Evolutionary conservation across 495 filamentous ascomycete species (phyloP), one percentile per base, ranked within the genome.

Genomic region (Cercophora sp.): DNA sequence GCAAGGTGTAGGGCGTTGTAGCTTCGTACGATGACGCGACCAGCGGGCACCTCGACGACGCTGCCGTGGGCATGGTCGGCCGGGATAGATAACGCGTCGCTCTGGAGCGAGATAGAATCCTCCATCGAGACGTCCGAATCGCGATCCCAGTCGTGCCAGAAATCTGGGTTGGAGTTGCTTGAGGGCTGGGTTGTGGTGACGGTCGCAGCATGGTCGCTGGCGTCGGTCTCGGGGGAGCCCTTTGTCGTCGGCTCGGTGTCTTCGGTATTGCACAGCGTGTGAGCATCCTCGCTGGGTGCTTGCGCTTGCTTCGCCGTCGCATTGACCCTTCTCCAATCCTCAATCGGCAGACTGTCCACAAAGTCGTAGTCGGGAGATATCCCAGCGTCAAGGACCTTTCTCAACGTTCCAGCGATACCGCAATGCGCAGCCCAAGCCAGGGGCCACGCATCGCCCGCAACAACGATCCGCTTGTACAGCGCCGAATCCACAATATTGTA

Each of bases 1-100:
- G 71, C 71, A 6, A 72, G 57, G 27, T 74, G 71, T n/a, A 74
- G 46, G 9, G 67, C 58, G 19, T 39, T 48, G 43, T 57, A 68
- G 10, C 56, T 49, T 13, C 61, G 58, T 19, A 27, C 20, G 9
- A 60, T 35, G 9, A 34, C 27, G 22, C 27, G 13, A 1, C 19
- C 4, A 2, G 8, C 32, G 54, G 18, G 44, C 13, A n/a, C 31
- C 10, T 13, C 5, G 2, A 35, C 29, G 3, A 13, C 26, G 11
- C 15, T 6, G 13, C 46, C 25, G 26, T 46, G 29, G 15, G 57
- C 35, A 34, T 24, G 16, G 16, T 55, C 48, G 46, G 50, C 22
- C 20, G 58, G 51, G 22, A 48, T 55, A 9, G 42, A 53, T 13
- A 45, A 52, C 0, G 36, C 55, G 5, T 61, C 60, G 40, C 45